A percentile compares a stretch with the other conserved stretches of the same genome.
Conservation (phyloP, 2,329 filamentous ascomycete genomes). For the Pseudocercospora fuligena region DNA sequence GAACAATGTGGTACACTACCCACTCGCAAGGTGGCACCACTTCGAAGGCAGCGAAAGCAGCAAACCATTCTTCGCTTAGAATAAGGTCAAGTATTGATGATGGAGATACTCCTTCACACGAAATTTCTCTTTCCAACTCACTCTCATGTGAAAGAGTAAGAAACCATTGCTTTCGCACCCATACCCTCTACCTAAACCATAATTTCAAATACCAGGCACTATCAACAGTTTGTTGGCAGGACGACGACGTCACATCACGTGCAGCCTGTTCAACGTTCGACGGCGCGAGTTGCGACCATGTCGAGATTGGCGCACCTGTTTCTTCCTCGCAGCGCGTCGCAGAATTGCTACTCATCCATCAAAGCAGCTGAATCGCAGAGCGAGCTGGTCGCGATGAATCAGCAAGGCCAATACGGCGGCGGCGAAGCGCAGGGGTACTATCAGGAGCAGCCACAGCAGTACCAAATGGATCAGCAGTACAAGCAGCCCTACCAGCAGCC, state of each 20-base stretch:
- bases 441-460: constrained; percentile 18
- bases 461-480: constrained; percentile 16
- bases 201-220: background rate
- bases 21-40: background rate
- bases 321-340: constrained; percentile 1
- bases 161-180: background rate
- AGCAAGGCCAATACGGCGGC: constrained; percentile 14
- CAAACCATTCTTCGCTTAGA: background rate
- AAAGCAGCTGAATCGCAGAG: background rate
- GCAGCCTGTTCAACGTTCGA: background rate
- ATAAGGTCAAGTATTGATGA: background rate
- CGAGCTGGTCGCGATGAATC: constrained; percentile 11
- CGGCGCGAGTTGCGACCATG: background rate
- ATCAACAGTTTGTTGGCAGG: background rate
- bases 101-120: no score
- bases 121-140: background rate
- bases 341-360: background rate
- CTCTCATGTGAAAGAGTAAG: background rate
- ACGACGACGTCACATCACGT: background rate
- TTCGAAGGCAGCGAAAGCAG: background rate
- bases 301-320: background rate
- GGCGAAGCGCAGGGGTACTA: constrained; percentile 22
- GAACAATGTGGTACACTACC: background rate
- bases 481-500: constrained; percentile 25
- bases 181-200: background rate